Evolutionary conservation across 257 asterid genomes (phyloP).

Genomic region (Solanum chiquidenum): DNA sequence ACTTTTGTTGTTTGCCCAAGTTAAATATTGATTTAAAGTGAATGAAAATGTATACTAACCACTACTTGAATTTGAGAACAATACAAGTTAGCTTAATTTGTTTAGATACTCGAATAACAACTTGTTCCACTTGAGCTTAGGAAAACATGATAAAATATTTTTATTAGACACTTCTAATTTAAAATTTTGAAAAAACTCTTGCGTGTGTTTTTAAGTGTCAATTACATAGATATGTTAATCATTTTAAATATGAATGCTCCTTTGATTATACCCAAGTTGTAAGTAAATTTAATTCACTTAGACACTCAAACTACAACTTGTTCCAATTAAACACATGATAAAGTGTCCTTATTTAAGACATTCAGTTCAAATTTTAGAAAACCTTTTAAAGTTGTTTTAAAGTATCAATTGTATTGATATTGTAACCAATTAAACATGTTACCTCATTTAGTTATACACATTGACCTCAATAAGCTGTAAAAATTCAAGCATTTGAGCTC

Average conservation of each 20-base stretch:
- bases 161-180: too few species aligned
- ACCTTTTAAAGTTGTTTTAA: too few species aligned
- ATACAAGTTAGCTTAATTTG: not conserved
- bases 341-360: too few species aligned
- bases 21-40: not conserved
- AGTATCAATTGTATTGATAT: too few species aligned
- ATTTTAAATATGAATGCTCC: not conserved
- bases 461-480: not conserved
- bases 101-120: not conserved
- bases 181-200: too few species aligned
- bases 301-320: too few species aligned
- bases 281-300: too few species aligned
- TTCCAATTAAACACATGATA: too few species aligned
- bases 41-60: not conserved
- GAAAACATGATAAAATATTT: not conserved
- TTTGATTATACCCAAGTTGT: too few species aligned
- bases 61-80: not conserved
- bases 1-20: not conserved
- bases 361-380: too few species aligned
- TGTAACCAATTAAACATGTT: not conserved
- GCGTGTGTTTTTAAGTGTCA: not conserved
- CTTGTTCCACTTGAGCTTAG: not conserved
- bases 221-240: not conserved
- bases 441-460: not conserved
- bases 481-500: not conserved